Evolutionary conservation across 768 basidiomycete species (phyloP).

Genomic region (Nidula microcarpa): DNA sequence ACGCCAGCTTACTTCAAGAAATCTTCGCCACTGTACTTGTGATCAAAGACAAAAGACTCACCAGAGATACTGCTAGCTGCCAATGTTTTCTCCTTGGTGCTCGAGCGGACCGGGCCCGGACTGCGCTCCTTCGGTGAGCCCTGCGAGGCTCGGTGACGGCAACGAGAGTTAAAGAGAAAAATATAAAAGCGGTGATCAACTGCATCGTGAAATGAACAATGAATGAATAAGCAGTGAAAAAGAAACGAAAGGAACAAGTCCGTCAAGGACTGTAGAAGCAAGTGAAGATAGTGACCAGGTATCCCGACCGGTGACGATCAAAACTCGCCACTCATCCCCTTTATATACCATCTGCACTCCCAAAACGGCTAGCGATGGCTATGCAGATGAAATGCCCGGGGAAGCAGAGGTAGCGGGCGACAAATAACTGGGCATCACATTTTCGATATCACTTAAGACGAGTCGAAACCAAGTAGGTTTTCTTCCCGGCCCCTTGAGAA

Average conservation of each 20-base stretch:
- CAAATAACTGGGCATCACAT: too few relatives aligned
- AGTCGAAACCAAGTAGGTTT: too few relatives aligned
- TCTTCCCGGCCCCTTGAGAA: too few relatives aligned
- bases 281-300: neutral
- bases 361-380: too few relatives aligned
- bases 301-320: constrained; percentile 2
- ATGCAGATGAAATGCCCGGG: too few relatives aligned
- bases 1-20: constrained; percentile 50
- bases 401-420: too few relatives aligned
- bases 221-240: neutral
- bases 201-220: neutral
- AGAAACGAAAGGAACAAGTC: too few relatives aligned
- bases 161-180: neutral
- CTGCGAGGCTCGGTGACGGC: neutral
- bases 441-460: too few relatives aligned
- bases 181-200: neutral
- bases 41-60: constrained; percentile 20
- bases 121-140: neutral
- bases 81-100: neutral
- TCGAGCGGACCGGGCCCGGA: neutral
- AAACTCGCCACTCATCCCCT: too few relatives aligned
- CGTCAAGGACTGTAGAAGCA: neutral
- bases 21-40: constrained; percentile 41
- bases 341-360: too few relatives aligned
- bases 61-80: constrained; percentile 18